phyloP scores from a whole-genome alignment of 306 rosid species.

The Castanea sativa region DNA sequence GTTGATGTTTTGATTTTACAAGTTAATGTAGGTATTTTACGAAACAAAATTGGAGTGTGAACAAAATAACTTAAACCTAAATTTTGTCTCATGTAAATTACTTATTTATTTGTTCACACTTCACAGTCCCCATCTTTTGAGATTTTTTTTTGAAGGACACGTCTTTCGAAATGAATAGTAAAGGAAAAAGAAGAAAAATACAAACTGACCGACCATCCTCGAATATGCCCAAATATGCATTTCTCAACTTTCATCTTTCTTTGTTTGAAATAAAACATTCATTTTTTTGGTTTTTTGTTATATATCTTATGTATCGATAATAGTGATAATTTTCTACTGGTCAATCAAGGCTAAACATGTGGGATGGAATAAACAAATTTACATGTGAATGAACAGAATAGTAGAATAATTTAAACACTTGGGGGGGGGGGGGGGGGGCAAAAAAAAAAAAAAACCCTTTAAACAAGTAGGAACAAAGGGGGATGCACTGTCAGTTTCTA shows the following conservation, averaged over 20 bases:
- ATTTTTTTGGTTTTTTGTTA: neutral
- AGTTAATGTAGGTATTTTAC: too few relatives aligned
- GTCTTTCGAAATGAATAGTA: neutral
- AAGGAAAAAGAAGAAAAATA: neutral
- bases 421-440: too few relatives aligned
- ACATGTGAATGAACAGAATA: neutral
- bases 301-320: neutral
- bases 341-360: constrained; percentile 42
- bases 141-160: too few relatives aligned
- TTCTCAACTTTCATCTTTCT: constrained; percentile 27
- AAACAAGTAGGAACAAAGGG: constrained; percentile 32
- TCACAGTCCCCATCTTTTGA: too few relatives aligned
- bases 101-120: too few relatives aligned
- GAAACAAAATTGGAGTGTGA: too few relatives aligned
- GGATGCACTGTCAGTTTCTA: constrained; percentile 46
- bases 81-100: too few relatives aligned
- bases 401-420: too few relatives aligned
- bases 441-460: neutral
- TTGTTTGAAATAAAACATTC: constrained; percentile 20
- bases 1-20: too few relatives aligned
- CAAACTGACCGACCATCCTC: constrained; percentile 21
- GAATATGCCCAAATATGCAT: constrained; percentile 33
- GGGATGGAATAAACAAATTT: constrained; percentile 36
- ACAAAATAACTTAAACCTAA: too few relatives aligned
- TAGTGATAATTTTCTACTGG: constrained; percentile 26